Percentiles rank a stretch among this genome's conserved stretches.
These are phyloP conservation scores for Aegle marmelos DNA, from an alignment of 345 rosid genomes.

Conservation along the genomic window DNA sequence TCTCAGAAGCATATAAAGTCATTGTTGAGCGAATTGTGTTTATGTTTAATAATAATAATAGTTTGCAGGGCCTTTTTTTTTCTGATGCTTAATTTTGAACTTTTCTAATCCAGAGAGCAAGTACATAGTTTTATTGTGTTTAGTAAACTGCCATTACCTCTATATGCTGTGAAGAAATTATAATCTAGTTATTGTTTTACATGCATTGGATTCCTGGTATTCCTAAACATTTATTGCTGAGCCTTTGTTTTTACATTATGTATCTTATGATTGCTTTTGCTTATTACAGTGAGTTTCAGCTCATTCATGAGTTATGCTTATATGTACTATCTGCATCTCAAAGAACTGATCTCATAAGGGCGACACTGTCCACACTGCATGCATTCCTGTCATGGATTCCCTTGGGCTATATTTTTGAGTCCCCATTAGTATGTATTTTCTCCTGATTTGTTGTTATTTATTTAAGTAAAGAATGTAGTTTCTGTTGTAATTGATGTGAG, in stretches of 20 bases:
- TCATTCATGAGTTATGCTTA: slow-evolving; percentile 96
- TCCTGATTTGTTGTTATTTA: background rate
- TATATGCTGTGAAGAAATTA: background rate
- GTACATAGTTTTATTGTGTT: background rate
- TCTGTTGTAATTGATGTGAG: slow-evolving; percentile 1
- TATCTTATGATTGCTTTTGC: slow-evolving; percentile 17
- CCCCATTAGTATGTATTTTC: slow-evolving; percentile 67
- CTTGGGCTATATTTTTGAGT: slow-evolving; percentile 97
- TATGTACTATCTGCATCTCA: slow-evolving; percentile 96
- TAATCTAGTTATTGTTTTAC: background rate
- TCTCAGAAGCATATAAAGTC: background rate
- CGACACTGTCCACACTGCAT: slow-evolving; percentile 92
- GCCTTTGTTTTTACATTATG: background rate
- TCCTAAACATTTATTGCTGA: background rate
- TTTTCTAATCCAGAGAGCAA: background rate
- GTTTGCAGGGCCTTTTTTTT: background rate
- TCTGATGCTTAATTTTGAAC: background rate
- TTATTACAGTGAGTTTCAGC: slow-evolving; percentile 88
- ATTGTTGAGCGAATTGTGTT: background rate
- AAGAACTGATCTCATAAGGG: slow-evolving; percentile 89
- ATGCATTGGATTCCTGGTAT: background rate
- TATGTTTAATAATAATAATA: background rate
- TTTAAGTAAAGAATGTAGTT: slow-evolving; percentile 11
- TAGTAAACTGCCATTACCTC: background rate
- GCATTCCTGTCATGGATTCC: slow-evolving; percentile 99